phyloP scores from a whole-genome alignment of 495 filamentous ascomycete genomes.

The Aspergillus affinis region DNA sequence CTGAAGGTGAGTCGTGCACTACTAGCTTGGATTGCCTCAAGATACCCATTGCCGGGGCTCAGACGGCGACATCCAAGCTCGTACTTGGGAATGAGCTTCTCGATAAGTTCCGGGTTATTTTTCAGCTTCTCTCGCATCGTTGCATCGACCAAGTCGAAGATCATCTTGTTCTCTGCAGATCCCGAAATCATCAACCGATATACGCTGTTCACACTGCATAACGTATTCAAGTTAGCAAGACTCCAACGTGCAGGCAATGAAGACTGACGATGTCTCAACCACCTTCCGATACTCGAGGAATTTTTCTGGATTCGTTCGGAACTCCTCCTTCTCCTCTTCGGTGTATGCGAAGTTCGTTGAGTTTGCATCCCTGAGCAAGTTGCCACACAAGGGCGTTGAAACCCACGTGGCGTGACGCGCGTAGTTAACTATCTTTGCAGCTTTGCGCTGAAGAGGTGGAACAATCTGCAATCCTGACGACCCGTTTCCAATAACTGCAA shows the following conservation, averaged over 20 bases:
- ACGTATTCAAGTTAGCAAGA: background rate
- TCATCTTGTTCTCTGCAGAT: conserved; percentile 7
- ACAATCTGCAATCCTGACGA: conserved; percentile 48
- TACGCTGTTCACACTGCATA: conserved; percentile 10
- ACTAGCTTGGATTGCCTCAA: conserved; percentile 33
- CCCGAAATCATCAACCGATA: conserved; percentile 15
- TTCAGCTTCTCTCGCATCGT: conserved; percentile 39
- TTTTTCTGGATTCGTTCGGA: conserved; percentile 8
- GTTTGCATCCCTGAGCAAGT: conserved; percentile 21
- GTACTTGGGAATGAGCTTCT: conserved; percentile 41
- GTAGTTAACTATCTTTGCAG: conserved; percentile 7
- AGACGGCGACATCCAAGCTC: conserved; percentile 44
- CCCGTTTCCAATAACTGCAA: conserved; percentile 48
- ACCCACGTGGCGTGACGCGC: conserved; percentile 6
- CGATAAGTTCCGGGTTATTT: conserved; percentile 27
- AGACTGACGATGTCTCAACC: conserved; percentile 8
- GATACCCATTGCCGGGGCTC: conserved; percentile 38
- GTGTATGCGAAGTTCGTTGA: conserved; percentile 28
- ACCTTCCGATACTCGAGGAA: conserved; percentile 5
- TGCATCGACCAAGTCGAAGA: background rate
- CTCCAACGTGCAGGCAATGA: background rate
- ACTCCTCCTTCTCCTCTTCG: conserved; percentile 27
- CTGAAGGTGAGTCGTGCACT: conserved; percentile 50
- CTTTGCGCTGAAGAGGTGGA: conserved; percentile 29
- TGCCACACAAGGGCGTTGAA: conserved; percentile 20